These are phyloP conservation scores for Uronychia binucleata DNA, from an alignment of 73 alveolate species.

Conservation along the genomic window DNA sequence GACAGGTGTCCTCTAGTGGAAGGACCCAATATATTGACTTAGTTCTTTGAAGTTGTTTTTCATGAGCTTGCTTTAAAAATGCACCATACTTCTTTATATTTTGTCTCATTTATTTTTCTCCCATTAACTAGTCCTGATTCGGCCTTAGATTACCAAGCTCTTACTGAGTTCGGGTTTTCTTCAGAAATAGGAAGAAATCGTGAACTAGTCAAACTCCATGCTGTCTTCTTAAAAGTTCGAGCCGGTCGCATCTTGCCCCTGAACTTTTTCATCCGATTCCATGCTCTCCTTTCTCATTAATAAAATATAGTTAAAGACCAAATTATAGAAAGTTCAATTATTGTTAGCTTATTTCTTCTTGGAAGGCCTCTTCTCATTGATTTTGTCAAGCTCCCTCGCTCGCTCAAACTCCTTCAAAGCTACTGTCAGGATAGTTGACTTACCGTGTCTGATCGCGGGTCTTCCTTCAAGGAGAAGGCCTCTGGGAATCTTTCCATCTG, in stretches of 20 bases:
- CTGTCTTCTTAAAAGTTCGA: too few relatives aligned
- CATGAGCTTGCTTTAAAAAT: background rate
- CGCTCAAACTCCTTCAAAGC: constrained; percentile 54
- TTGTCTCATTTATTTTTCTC: background rate
- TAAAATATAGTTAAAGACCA: too few relatives aligned
- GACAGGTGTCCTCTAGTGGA: background rate
- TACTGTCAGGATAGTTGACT: constrained; percentile 26
- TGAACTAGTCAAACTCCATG: too few relatives aligned
- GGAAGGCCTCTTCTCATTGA: constrained; percentile 71
- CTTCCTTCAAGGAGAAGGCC: constrained; percentile 79
- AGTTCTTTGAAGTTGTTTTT: background rate
- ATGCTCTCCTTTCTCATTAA: too few relatives aligned
- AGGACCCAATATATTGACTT: background rate
- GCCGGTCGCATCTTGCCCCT: too few relatives aligned
- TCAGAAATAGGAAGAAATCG: background rate
- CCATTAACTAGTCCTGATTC: background rate
- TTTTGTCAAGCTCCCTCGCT: constrained; percentile 63
- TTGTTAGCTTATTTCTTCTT: too few relatives aligned
- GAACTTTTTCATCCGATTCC: too few relatives aligned
- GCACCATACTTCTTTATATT: background rate
- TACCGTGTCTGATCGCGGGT: constrained; percentile 65
- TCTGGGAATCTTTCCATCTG: constrained; percentile 80
- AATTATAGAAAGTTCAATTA: too few relatives aligned
- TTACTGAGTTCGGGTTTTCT: background rate
- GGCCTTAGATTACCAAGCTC: background rate